Evolutionary conservation across 148 eudicot genomes (phyloP).

Genomic region (Fagopyrum tataricum): DNA sequence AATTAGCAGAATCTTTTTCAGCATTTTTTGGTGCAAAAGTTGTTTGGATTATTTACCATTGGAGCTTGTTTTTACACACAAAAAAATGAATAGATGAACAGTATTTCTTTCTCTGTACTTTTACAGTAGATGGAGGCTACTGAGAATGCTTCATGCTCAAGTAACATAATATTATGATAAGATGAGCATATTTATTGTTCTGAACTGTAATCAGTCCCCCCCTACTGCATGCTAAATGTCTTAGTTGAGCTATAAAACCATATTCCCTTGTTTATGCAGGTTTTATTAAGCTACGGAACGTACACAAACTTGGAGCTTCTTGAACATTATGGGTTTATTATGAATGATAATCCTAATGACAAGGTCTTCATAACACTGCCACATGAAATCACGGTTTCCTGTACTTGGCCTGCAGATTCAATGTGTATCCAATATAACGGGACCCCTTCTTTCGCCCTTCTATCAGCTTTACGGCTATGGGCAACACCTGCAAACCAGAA

Average conservation of each 20-base stretch:
- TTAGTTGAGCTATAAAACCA: neutral
- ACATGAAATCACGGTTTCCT: conserved; percentile 44
- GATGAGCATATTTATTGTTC: no score
- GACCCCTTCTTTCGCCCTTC: conserved; percentile 69
- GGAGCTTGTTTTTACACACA: no score
- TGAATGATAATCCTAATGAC: conserved; percentile 68
- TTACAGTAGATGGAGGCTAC: no score
- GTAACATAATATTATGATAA: neutral
- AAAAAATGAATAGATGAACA: no score
- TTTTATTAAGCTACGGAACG: conserved; percentile 86
- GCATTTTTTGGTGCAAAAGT: no score
- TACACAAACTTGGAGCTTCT: conserved; percentile 98
- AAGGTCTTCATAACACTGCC: conserved; percentile 60
- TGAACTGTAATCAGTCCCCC: no score
- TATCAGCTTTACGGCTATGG: conserved; percentile 67
- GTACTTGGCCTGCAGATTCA: conserved; percentile 71
- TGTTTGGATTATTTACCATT: no score
- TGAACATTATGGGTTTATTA: conserved; percentile 88
- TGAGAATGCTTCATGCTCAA: neutral
- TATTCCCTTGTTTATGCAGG: conserved; percentile 35
- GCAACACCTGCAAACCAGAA: conserved; percentile 60
- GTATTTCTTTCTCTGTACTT: no score
- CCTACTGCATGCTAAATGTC: no score
- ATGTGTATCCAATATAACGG: conserved; percentile 66
- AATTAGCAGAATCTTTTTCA: no score